Percentiles rank a stretch among this genome's conserved stretches.
These are phyloP conservation scores for Pleomassaria siparia DNA, from an alignment of 2,329 filamentous ascomycete species.

Conservation along the genomic window DNA sequence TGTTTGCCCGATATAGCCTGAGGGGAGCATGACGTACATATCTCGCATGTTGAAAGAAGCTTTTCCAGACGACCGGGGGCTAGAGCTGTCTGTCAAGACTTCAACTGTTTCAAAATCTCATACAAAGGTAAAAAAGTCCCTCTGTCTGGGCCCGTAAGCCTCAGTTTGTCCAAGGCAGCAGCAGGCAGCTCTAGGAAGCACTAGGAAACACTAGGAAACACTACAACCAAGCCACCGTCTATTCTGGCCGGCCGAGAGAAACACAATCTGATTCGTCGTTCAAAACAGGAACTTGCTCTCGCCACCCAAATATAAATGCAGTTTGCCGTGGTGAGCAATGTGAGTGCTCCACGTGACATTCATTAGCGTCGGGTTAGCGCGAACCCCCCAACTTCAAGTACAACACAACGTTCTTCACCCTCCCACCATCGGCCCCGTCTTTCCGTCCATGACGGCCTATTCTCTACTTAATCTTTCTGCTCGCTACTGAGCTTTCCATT, in stretches of 20 bases:
- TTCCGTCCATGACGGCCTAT: slow-evolving; percentile 32
- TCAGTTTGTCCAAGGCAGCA: slow-evolving; percentile 31
- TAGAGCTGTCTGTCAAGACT: slow-evolving; percentile 5
- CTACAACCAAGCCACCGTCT: slow-evolving; percentile 7
- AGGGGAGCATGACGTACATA: neutral
- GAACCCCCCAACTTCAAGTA: slow-evolving; percentile 11
- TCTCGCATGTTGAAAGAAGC: slow-evolving; percentile 8
- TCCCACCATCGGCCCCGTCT: slow-evolving; percentile 15
- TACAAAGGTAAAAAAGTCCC: slow-evolving; percentile 4
- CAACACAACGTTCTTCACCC: slow-evolving; percentile 17
- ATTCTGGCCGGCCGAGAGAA: neutral
- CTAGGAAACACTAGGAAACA: slow-evolving; percentile 1
- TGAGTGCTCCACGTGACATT: slow-evolving; percentile 19
- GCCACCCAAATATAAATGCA: neutral
- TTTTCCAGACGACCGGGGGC: slow-evolving; percentile 6
- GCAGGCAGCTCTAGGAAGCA: slow-evolving; percentile 32
- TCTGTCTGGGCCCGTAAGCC: slow-evolving; percentile 18
- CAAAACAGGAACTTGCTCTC: neutral
- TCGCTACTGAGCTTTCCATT: slow-evolving; percentile 27
- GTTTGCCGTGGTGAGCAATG: neutral
- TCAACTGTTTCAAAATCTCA: slow-evolving; percentile 21
- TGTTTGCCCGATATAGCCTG: slow-evolving; percentile 1
- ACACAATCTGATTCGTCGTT: neutral
- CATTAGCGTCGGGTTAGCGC: neutral
- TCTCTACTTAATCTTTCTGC: slow-evolving; percentile 33